These are phyloP conservation scores for Trametes gibbosa DNA, from an alignment of 768 basidiomycete species.

Conservation along the genomic window DNA sequence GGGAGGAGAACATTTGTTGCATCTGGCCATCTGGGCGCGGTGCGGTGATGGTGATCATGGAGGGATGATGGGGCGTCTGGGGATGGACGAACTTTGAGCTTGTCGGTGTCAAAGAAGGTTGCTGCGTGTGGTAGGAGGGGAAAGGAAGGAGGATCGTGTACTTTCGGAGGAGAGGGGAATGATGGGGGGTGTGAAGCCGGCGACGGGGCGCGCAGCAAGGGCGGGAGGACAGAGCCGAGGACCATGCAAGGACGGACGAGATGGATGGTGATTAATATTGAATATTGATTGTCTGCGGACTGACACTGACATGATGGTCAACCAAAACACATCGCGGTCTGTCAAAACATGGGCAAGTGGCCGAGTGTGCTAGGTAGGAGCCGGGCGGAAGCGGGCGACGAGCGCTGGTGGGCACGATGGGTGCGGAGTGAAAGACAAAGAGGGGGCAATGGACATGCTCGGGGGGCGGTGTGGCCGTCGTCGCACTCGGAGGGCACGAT, in stretches of 20 bases:
- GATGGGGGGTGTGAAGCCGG: background rate
- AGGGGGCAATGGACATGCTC: no score
- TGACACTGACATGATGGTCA: background rate
- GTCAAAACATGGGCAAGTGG: no score
- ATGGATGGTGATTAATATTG: background rate
- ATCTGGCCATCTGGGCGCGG: background rate
- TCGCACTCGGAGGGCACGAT: no score
- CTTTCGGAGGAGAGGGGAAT: background rate
- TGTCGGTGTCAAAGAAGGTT: background rate
- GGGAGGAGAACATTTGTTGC: background rate
- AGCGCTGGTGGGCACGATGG: no score
- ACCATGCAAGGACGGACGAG: background rate
- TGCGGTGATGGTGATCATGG: constrained; percentile 17
- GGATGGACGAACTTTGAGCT: background rate
- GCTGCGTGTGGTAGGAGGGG: background rate
- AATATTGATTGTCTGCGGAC: background rate
- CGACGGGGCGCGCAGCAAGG: background rate
- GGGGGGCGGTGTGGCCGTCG: no score
- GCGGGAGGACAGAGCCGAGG: no score
- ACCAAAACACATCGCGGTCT: background rate
- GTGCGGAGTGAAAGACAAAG: no score
- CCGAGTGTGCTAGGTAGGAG: no score
- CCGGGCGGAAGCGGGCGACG: no score
- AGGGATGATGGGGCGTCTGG: constrained; percentile 6
- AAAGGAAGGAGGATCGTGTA: background rate